Evolutionary conservation across 768 basidiomycete species (phyloP), one percentile per base, ranked within the genome.

Genomic region (Boletus rex-veris): DNA sequence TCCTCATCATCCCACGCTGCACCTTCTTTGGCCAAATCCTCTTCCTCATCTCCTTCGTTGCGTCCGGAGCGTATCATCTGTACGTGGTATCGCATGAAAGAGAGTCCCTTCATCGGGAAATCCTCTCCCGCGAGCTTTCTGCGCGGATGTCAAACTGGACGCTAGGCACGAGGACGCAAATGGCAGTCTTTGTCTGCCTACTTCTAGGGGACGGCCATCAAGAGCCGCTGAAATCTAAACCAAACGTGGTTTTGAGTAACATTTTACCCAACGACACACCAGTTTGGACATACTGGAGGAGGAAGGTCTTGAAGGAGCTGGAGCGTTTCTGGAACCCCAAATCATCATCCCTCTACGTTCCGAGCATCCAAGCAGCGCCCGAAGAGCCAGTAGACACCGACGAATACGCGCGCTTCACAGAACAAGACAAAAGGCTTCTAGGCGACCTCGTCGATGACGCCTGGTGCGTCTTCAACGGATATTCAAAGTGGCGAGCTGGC

Each of bases 11-110:
- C 10, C 70, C 69, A 2, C 64, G 58, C 35, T 51, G 64, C 48
- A 61, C 59, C 14, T 55, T 73, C 36, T 71, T 73, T 18, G 71
- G 71, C 15, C 72, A 73, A 49, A 62, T 73, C 30, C 10, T 64
- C 46, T 67, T 64, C 47, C 65, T 73, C 8, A 0, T 55, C 39
- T 61, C 69, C 21, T 58, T 73, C 42, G 47, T 62, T 16, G 61
- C 59, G 9, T 73, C 72, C 2, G 71, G 72, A 42, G 26, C 21
- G 6, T 73, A 74, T 50, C 73, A 73, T 33, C 38, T 68, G 1
- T 69, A 53, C 21, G 58, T 74, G 45, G 60, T 52, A 5, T 65
- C 67, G 1, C 55, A 74, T 62, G 71, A 77, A n/a, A 59, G 50
- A 40, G 52, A 62, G n/a, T 26, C 21, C 6, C 28, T 56, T 10